phyloP scores from a whole-genome alignment of 768 basidiomycete species.

The Daedalea quercina region DNA sequence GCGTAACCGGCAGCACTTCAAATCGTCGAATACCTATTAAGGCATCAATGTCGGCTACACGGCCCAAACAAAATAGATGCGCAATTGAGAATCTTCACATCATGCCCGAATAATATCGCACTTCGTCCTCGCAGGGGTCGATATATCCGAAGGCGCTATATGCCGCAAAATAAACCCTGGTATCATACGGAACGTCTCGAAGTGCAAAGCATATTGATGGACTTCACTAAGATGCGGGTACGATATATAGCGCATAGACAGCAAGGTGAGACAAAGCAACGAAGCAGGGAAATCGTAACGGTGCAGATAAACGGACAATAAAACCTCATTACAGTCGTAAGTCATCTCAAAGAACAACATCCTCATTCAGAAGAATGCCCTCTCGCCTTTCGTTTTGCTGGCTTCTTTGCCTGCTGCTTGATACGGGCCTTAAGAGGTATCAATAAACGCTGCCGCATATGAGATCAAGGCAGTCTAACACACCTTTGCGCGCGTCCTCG shows the following conservation, averaged over 20 bases:
- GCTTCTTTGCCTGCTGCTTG: constrained; percentile 20
- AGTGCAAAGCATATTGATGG: too few relatives aligned
- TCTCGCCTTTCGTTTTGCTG: constrained; percentile 15
- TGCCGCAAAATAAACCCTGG: too few relatives aligned
- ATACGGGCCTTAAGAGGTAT: constrained; percentile 18
- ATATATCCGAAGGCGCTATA: too few relatives aligned
- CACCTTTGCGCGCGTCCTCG: constrained; percentile 29
- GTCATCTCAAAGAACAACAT: background rate
- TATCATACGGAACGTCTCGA: too few relatives aligned
- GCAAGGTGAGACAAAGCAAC: background rate
- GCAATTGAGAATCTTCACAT: too few relatives aligned
- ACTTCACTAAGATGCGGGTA: background rate
- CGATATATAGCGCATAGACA: background rate
- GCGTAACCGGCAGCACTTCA: too few relatives aligned
- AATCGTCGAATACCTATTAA: too few relatives aligned
- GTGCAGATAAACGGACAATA: background rate
- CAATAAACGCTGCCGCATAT: background rate
- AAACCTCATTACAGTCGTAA: background rate
- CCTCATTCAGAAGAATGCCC: constrained; percentile 6
- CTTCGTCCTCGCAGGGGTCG: too few relatives aligned
- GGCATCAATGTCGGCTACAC: too few relatives aligned
- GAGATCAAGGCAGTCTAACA: background rate
- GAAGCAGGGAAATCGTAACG: background rate
- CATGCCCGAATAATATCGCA: too few relatives aligned
- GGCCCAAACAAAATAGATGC: too few relatives aligned